A percentile compares a stretch with the other conserved stretches of the same genome.
Conservation (phyloP, 257 asterid species). For the Thymus quinquecostatus region DNA sequence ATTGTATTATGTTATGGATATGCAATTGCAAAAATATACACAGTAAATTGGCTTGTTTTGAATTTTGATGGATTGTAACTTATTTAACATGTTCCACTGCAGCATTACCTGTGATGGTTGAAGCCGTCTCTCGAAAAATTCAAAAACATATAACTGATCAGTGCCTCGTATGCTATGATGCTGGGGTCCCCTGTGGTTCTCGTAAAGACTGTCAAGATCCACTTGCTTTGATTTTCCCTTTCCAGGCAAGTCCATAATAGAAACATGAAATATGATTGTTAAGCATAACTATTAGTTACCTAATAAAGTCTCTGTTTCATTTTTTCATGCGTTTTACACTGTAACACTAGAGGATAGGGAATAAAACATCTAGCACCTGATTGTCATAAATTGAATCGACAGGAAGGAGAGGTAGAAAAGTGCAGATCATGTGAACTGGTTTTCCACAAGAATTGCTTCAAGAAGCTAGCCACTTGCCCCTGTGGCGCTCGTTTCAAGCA, state of each 20-base stretch:
- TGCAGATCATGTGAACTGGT: conserved; percentile 71
- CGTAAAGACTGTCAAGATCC: conserved; percentile 79
- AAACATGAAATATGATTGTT: neutral
- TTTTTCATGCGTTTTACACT: neutral
- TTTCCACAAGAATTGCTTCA: conserved; percentile 82
- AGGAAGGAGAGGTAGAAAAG: conserved; percentile 85
- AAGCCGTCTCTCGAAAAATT: conserved; percentile 71
- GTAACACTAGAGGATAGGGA: neutral
- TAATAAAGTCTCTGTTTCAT: neutral
- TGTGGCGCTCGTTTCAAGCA: conserved; percentile 63
- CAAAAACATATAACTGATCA: conserved; percentile 81
- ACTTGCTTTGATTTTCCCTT: conserved; percentile 83
- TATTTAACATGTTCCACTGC: conserved; percentile 37
- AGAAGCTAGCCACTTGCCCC: conserved; percentile 60
- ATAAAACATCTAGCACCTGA: conserved; percentile 22
- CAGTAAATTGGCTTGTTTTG: neutral
- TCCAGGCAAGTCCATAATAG: conserved; percentile 61
- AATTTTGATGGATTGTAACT: conserved; percentile 20
- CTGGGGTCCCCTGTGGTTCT: conserved; percentile 83
- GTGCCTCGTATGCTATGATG: conserved; percentile 91
- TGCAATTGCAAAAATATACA: neutral
- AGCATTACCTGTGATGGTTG: conserved; percentile 90
- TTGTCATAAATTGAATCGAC: conserved; percentile 33
- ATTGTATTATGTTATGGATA: no score
- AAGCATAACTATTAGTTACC: neutral